A percentile compares a stretch with the other conserved stretches of the same genome.
Evolutionary conservation across 148 eudicot species (phyloP).

Genomic region (Silene latifolia): DNA sequence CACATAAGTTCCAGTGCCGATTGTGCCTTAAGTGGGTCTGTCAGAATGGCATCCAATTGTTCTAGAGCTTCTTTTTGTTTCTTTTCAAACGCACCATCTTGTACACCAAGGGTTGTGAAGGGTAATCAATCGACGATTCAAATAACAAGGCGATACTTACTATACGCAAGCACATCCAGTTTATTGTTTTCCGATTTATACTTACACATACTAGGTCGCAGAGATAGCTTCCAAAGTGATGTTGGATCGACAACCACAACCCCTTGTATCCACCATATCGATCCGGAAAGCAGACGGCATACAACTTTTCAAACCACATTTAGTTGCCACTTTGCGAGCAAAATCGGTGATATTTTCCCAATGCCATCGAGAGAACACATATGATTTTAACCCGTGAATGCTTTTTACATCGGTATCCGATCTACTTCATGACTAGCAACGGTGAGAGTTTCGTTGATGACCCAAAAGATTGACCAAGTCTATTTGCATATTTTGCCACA

Average conservation of each 20-base stretch:
- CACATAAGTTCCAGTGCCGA: too few species aligned
- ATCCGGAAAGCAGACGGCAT: constrained; percentile 85
- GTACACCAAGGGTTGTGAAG: too few species aligned
- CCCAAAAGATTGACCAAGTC: constrained; percentile 92
- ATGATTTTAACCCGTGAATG: constrained; percentile 23
- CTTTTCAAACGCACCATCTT: too few species aligned
- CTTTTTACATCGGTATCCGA: constrained; percentile 51
- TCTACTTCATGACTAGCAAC: constrained; percentile 55
- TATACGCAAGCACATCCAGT: too few species aligned
- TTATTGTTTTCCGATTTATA: too few species aligned
- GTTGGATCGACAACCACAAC: constrained; percentile 83
- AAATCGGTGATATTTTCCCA: constrained; percentile 79
- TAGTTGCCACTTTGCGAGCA: constrained; percentile 62
- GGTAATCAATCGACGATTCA: too few species aligned
- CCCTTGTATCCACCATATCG: constrained; percentile 93
- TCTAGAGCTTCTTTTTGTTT: too few species aligned
- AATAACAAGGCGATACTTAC: too few species aligned
- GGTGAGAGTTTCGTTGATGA: constrained; percentile 81
- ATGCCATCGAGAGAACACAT: constrained; percentile 89
- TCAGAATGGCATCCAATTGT: too few species aligned
- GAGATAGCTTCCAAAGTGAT: constrained; percentile 49
- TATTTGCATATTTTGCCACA: constrained; percentile 93
- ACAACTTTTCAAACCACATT: constrained; percentile 45
- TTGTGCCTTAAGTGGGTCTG: too few species aligned
- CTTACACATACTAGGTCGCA: too few species aligned